These are phyloP conservation scores for Arxiozyma slooffiae DNA, from an alignment of 1,139 yeast genomes.

Conservation along the genomic window DNA sequence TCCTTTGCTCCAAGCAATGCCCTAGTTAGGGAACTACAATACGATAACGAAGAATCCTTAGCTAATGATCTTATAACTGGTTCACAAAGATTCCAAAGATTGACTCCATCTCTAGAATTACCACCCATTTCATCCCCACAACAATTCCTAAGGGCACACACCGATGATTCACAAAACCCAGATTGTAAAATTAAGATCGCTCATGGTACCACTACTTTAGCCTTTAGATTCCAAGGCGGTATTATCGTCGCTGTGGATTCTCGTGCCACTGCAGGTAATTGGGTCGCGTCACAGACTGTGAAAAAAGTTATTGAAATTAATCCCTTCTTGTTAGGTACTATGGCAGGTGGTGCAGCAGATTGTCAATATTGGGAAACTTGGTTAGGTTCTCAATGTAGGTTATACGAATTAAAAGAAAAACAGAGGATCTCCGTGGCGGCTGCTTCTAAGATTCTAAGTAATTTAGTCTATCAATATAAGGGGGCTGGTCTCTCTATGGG, in stretches of 20 bases:
- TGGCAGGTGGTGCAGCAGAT: slow-evolving; percentile 99
- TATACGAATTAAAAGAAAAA: slow-evolving; percentile 89
- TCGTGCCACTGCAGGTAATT: slow-evolving; percentile 95
- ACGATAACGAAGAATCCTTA: slow-evolving; percentile 29
- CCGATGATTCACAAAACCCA: slow-evolving; percentile 86
- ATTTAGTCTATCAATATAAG: slow-evolving; percentile 85
- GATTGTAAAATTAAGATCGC: slow-evolving; percentile 94
- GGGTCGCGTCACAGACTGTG: slow-evolving; percentile 99
- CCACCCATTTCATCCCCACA: slow-evolving; percentile 89
- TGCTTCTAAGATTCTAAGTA: slow-evolving; percentile 86
- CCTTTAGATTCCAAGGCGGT: slow-evolving; percentile 93
- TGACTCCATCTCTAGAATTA: slow-evolving; percentile 57
- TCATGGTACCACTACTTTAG: slow-evolving; percentile 96
- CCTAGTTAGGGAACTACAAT: slow-evolving; percentile 20
- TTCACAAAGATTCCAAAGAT: slow-evolving; percentile 22
- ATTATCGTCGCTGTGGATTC: slow-evolving; percentile 95
- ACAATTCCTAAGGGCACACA: slow-evolving; percentile 94
- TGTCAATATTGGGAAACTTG: slow-evolving; percentile 99
- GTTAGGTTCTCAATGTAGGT: slow-evolving; percentile 93
- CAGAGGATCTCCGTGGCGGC: slow-evolving; percentile 94
- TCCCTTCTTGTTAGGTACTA: slow-evolving; percentile 88
- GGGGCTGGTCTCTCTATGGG: slow-evolving; percentile 99
- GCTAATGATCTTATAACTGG: slow-evolving; percentile 32
- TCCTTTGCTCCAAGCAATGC: slow-evolving; percentile 17
- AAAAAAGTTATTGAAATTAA: slow-evolving; percentile 95